Percentiles rank a stretch among this genome's conserved stretches.
phyloP scores from a whole-genome alignment of 2,329 filamentous ascomycete species.

The Cryphonectria nitschkei region DNA sequence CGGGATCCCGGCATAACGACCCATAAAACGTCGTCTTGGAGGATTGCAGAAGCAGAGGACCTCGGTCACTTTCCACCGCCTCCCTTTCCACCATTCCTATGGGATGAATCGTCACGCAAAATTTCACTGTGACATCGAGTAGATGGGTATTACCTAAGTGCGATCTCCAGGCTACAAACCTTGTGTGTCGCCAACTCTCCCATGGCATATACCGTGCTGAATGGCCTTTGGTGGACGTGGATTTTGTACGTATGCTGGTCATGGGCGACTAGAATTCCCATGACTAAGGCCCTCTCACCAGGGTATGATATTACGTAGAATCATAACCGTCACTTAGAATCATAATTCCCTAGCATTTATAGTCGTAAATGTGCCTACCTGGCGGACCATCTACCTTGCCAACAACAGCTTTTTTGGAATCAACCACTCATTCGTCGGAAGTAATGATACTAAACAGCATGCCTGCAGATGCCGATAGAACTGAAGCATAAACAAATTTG shows the following conservation, averaged over 20 bases:
- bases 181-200: neutral
- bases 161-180: neutral
- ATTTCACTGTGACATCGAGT: neutral
- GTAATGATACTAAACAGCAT: neutral
- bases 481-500: neutral
- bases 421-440: constrained; percentile 5
- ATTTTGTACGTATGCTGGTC: neutral
- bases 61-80: neutral
- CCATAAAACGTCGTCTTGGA: neutral
- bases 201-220: neutral
- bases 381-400: too few relatives aligned
- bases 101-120: too few relatives aligned
- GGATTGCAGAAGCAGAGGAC: neutral
- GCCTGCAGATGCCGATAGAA: too few relatives aligned
- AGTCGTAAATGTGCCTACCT: too few relatives aligned
- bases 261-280: too few relatives aligned
- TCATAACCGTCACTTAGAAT: too few relatives aligned
- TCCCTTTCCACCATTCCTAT: too few relatives aligned
- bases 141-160: neutral
- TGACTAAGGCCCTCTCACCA: too few relatives aligned
- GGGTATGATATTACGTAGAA: too few relatives aligned
- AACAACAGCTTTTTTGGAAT: too few relatives aligned
- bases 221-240: neutral
- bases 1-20: neutral
- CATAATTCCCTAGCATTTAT: too few relatives aligned